Evolutionary conservation across 139 green algal species (phyloP), one percentile per base, ranked within the genome.

Genomic region (Chlamydomonas sp.): DNA sequence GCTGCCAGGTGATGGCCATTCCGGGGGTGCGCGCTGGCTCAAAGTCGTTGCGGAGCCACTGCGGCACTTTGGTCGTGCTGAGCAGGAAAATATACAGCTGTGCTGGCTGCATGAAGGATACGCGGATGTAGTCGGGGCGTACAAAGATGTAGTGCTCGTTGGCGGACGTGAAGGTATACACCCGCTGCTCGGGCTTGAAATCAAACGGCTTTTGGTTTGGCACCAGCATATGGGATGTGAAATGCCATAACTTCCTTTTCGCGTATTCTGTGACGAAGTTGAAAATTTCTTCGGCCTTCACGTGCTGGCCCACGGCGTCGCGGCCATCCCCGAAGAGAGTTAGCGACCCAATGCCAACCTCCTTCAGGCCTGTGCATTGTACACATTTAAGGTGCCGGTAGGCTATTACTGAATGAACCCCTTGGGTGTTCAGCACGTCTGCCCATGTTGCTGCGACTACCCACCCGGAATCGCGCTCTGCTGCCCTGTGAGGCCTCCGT

Each of bases 41-140:
- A 17, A 80, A 80, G 77, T 80, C 77, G 77, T 49, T 67, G 59
- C 77, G 77, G 16, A 80, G 77, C 77, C 77, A 80, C 17, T 80
- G 77, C 59, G 77, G 77, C 16, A 80, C 59, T 60, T 67, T 66
- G 16, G 77, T 63, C 59, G 77, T 80, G 77, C 8, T 31, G 31
- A 49, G 16, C 16, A 80, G 77, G 59, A 80, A 60, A 16, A 80
- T 16, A 16, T 80, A 80, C 59, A 80, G 16, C 77, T 80, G 76
- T 59, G 14, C 59, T 16, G 76, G 76, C 58, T 64, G 6, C 15
- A 66, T 67, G 76, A 80, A 80, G 76, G 58, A 14, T 15, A 59
- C 57, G 5, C 14, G 76, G 58, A 80, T 80, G 76, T 80, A 80
- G 76, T 80, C 76, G 76, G 76, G 76, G 4, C 76, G 58, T 3